These are phyloP conservation scores for Jaenimonas drosophilae DNA, from an alignment of 208 protist genomes.

Conservation along the genomic window DNA sequence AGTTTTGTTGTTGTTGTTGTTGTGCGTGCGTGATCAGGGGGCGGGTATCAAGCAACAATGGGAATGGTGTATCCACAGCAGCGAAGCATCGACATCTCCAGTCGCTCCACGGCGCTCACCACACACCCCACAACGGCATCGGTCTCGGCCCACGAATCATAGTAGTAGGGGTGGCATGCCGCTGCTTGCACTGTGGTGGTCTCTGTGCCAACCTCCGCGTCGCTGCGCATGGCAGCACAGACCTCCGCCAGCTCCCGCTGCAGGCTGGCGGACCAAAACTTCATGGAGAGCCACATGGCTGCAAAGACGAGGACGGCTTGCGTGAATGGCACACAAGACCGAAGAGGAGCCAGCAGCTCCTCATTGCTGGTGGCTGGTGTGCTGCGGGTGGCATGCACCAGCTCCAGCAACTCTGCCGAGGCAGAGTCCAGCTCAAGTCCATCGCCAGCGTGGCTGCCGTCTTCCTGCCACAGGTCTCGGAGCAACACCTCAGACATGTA, in stretches of 20 bases:
- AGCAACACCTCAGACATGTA: no score
- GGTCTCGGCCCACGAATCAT: background rate
- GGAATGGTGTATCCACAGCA: no score
- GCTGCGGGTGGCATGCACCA: no score
- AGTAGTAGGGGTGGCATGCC: background rate
- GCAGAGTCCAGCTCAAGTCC: no score
- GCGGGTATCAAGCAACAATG: no score
- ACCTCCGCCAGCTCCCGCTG: slow-evolving; percentile 13
- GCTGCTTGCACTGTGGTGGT: background rate
- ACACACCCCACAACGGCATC: background rate
- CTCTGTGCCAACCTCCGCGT: background rate
- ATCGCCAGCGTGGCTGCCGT: no score
- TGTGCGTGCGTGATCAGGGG: no score
- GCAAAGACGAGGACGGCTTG: slow-evolving; percentile 5
- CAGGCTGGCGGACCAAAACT: slow-evolving; percentile 18
- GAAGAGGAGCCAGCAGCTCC: background rate
- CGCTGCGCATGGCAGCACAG: background rate
- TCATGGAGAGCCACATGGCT: slow-evolving; percentile 15
- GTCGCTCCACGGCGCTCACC: background rate
- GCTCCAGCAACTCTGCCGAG: no score
- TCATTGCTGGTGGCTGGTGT: no score
- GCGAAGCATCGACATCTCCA: background rate
- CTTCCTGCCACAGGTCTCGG: no score
- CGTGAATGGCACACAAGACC: background rate
- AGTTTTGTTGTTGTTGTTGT: background rate